Base-by-base conservation (phyloP, 371 early-diverging fungal species). In the Mortierella sp. region DNA sequence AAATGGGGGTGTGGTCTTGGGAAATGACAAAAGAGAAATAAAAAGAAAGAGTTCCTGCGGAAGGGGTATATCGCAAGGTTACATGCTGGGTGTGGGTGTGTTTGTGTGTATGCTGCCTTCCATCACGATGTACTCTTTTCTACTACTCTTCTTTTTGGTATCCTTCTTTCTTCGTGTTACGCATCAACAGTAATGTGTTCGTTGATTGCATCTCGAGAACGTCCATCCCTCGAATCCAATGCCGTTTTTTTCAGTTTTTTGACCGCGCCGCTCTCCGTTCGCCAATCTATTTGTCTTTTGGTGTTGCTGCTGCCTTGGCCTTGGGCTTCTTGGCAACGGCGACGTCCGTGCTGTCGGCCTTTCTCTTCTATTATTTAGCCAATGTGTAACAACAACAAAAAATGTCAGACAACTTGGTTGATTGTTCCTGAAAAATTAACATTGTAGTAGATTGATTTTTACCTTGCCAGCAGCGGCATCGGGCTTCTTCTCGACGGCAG, bases 311-410 rank as follows among this genome's bases (percentile, higher is more conserved):
- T 35, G 83, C 72, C 76, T 83, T 83, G 63, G 78, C 84, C 76
- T 84, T 84, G 35, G 84, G 56, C 79, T 84, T 84, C 81, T 84
- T 84, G 70, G 76, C 75, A 46, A 80, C 72, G 58, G 80, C 65
- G 27, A 44, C 74, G 55, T 80, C 84, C 32, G 83, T 58, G 27
- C 77, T 56, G 6, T 84, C 84, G 21, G 84, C 84, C 84, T 83
- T 83, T 71, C 83, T 73, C 83, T 83, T 83, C 79, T 81, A 56
- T 77, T 48, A 63, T 21, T 1, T 48, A 21, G 51, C 48, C 48
- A 29, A 72, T 14, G 48, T 44, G 32, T 29, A 72, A 71, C 11
- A 63, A 18, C 0, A 51, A 70, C 49, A 51, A 78, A 44, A 48
- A n/a, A 49, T 27, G 24, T 75, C 58, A 27, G 48, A 35, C 11